Conservation (phyloP, 2,329 filamentous ascomycete genomes). For the Huntiella omanensis region DNA sequence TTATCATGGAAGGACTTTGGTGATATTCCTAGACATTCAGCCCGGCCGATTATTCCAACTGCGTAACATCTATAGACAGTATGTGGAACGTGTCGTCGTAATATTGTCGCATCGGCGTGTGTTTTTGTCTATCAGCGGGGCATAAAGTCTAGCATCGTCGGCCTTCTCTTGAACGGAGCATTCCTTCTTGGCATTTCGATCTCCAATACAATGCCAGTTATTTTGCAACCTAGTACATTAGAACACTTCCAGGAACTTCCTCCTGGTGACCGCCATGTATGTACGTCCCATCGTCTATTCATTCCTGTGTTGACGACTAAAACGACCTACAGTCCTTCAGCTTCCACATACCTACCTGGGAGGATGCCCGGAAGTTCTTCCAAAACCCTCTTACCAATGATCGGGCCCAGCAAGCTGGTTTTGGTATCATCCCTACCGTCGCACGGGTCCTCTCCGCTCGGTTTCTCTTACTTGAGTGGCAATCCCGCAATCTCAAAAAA, state of each 20-base stretch:
- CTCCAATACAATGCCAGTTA: conserved; percentile 1
- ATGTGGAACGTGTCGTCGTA: too few species aligned
- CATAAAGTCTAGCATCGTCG: too few species aligned
- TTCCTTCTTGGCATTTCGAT: too few species aligned
- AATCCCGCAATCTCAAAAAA: conserved; percentile 1
- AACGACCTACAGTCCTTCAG: neutral
- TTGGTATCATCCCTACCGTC: neutral
- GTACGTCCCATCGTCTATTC: neutral
- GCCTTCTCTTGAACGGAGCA: too few species aligned
- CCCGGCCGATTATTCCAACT: too few species aligned
- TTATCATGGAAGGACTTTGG: too few species aligned
- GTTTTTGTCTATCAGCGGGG: too few species aligned
- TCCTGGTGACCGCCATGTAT: conserved; percentile 6
- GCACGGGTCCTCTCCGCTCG: neutral
- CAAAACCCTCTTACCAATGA: neutral
- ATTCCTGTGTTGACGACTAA: too few species aligned
- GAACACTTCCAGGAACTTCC: conserved; percentile 2
- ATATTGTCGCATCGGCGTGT: too few species aligned
- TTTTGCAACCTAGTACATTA: conserved; percentile 4
- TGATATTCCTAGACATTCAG: too few species aligned
- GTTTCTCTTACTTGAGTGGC: conserved; percentile 3
- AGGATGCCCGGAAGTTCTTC: neutral
- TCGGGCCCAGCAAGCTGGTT: neutral
- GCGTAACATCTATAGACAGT: too few species aligned
- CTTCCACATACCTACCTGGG: neutral